Base-by-base conservation (phyloP, 108 stramenopile species). In the Asterionellopsis glacialis region DNA sequence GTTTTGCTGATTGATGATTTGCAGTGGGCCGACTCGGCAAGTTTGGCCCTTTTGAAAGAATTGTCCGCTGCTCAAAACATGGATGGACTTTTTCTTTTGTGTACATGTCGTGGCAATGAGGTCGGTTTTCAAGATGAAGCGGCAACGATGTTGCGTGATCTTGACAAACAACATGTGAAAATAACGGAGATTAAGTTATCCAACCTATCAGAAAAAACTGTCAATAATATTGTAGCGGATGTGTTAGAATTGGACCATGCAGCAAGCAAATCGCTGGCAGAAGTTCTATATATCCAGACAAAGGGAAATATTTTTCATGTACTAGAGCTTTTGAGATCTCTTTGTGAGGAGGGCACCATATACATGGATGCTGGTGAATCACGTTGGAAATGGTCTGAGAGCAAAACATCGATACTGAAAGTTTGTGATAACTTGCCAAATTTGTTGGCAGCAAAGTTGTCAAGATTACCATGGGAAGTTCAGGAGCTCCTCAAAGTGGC, bases 1-100 rank as follows among this genome's bases (percentile, higher is more conserved):
- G 55, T 65, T 19, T 42, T 76, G 23, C 22, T 71, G 6, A 63
- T 76, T 12, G 75, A 72, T 42, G 67, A 72, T 52, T 24, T 71
- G 57, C 70, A 76, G 18, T 72, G 66, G 70, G 18, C 51, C 25
- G 75, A n/a, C 12, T 38, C 26, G 7, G 24, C 28, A 22, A 62
- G n/a, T 40, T 21, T 67, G 28, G 52, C 47, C 2, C 47, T 48
- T 9, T 15, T 59, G 22, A n/a, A 45, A 24, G 28, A 24, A 13
- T 12, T 50, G 15, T 21, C 26, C 10, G 15, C 25, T 43, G 23
- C 15, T 39, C 13, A 59, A 21, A 38, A 61, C 24, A 48, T 44
- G 11, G 14, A 51, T 13, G 60, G 55, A 16, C 59, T 74, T 16
- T n/a, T 63, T 27, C 41, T 70, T 7, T 13, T 70, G 47, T 61